phyloP scores from a whole-genome alignment of 352 stramenopile genomes.

The Phytophthora citricola region DNA sequence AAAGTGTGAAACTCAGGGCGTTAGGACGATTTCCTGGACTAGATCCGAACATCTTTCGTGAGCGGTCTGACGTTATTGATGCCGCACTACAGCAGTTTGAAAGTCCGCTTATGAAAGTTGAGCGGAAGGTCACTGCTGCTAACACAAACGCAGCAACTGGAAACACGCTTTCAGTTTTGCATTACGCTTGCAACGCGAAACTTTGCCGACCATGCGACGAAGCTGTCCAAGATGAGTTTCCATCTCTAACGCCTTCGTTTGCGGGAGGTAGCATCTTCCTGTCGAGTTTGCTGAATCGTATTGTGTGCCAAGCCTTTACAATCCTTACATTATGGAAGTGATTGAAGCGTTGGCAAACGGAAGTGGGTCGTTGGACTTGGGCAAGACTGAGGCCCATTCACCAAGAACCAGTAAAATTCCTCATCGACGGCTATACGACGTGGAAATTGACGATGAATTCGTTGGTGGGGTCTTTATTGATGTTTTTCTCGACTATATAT shows the following conservation, averaged over 20 bases:
- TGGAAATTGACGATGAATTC: conserved; percentile 48
- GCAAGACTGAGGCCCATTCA: background rate
- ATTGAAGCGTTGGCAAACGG: conserved; percentile 57
- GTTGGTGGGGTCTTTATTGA: conserved; percentile 49
- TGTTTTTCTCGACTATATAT: conserved; percentile 56
- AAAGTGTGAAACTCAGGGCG: conserved; percentile 62
- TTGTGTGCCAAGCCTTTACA: conserved; percentile 82
- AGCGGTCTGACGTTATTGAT: conserved; percentile 43
- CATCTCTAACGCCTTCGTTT: conserved; percentile 62
- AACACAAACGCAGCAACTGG: background rate
- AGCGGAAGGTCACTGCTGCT: conserved; percentile 12
- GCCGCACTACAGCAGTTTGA: conserved; percentile 48
- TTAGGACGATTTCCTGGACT: conserved; percentile 62
- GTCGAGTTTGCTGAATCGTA: conserved; percentile 62
- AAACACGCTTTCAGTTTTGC: conserved; percentile 53
- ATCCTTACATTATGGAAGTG: conserved; percentile 77
- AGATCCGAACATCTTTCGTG: conserved; percentile 52
- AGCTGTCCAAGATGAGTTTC: conserved; percentile 52
- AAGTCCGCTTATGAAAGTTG: conserved; percentile 11
- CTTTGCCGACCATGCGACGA: conserved; percentile 61
- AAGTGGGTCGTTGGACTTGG: conserved; percentile 8
- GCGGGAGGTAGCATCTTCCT: conserved; percentile 64
- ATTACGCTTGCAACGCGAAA: conserved; percentile 55
- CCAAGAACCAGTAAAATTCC: background rate
- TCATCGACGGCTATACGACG: conserved; percentile 39